phyloP scores from a whole-genome alignment of 176 grass and related monocot genomes.

The Eragrostis nindensis region DNA sequence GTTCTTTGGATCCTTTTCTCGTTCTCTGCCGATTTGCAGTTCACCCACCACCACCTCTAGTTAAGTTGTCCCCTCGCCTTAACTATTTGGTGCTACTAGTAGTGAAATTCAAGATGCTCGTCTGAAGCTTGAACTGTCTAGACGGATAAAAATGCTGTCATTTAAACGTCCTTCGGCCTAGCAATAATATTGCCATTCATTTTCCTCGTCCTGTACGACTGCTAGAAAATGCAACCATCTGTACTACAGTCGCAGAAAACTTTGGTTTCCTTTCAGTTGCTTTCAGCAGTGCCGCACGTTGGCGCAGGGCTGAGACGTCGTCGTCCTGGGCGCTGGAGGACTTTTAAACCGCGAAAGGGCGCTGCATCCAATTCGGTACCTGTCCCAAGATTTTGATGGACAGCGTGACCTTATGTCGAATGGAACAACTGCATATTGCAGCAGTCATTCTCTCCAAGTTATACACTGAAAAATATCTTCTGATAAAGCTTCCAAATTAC shows the following conservation, averaged over 20 bases:
- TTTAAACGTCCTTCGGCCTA: neutral
- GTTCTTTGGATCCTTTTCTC: neutral
- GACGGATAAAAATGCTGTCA: neutral
- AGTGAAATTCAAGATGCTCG: neutral
- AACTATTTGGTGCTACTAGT: neutral
- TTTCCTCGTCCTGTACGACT: neutral
- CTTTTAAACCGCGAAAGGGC: neutral
- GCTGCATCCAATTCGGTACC: neutral
- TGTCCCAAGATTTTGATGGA: neutral
- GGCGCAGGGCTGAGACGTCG: conserved; percentile 23
- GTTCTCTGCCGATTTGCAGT: neutral
- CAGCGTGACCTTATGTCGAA: neutral
- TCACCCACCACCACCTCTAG: neutral
- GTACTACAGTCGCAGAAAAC: neutral
- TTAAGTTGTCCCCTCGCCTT: neutral
- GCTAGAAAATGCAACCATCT: neutral
- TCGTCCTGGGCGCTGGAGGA: conserved; percentile 10
- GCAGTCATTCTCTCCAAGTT: neutral
- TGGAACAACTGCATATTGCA: neutral
- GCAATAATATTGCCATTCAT: neutral
- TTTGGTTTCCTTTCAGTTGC: neutral
- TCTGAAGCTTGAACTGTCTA: neutral
- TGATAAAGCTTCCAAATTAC: neutral
- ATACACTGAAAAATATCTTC: neutral
- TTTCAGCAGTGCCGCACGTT: conserved; percentile 8